phyloP scores from a whole-genome alignment of 257 asterid species.

The Ligustrum vulgare region DNA sequence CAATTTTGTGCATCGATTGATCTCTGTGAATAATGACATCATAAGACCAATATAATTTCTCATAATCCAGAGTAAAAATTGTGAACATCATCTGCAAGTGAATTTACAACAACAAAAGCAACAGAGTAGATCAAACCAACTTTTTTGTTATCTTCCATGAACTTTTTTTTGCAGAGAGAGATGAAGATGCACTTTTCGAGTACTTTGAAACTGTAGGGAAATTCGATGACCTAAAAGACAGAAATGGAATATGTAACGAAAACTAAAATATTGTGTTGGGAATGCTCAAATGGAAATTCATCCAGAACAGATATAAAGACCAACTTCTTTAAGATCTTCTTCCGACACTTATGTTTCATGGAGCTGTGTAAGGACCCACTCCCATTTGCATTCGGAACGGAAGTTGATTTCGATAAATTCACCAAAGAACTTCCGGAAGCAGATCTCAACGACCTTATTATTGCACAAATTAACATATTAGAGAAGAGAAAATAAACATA shows the following conservation, averaged over 20 bases:
- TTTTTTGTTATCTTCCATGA: slow-evolving; percentile 84
- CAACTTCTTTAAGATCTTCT: slow-evolving; percentile 55
- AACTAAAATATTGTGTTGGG: slow-evolving; percentile 7
- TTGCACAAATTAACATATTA: slow-evolving; percentile 28
- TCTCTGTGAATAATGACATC: slow-evolving; percentile 54
- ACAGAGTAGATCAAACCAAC: slow-evolving; percentile 44
- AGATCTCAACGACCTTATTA: slow-evolving; percentile 46
- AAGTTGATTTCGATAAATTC: slow-evolving; percentile 35
- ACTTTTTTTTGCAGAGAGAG: slow-evolving; percentile 48
- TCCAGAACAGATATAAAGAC: slow-evolving; percentile 31
- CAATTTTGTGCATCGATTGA: slow-evolving; percentile 89
- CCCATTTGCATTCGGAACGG: slow-evolving; percentile 40
- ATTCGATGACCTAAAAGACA: slow-evolving; percentile 47
- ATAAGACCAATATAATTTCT: slow-evolving; percentile 16
- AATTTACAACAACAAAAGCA: not conserved
- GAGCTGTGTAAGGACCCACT: slow-evolving; percentile 35
- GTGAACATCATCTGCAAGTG: slow-evolving; percentile 16
- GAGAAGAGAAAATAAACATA: slow-evolving; percentile 13
- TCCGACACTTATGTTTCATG: slow-evolving; percentile 36
- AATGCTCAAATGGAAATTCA: slow-evolving; percentile 11
- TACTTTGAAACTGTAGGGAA: slow-evolving; percentile 41
- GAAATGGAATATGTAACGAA: slow-evolving; percentile 19
- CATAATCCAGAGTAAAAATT: slow-evolving; percentile 15
- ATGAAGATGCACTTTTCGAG: slow-evolving; percentile 40
- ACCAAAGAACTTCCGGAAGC: slow-evolving; percentile 37